Evolutionary conservation across 1,284 basidiomycete genomes (phyloP).

Genomic region (Takashimella tepidaria): DNA sequence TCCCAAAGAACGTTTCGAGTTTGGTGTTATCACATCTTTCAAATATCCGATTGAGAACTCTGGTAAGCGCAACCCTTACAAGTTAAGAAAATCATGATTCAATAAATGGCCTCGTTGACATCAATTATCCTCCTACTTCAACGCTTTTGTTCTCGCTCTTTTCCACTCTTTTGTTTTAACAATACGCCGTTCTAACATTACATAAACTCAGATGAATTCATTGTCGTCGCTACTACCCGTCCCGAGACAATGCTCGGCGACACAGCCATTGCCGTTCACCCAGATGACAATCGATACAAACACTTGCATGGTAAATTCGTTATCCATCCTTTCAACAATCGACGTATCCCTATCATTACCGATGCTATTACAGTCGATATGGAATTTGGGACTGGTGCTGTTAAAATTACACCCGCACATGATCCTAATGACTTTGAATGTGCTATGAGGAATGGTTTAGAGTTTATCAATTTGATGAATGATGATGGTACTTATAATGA

Average conservation of each 20-base stretch:
- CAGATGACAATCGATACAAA: conserved; percentile 88
- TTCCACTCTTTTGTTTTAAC: no score
- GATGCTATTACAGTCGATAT: conserved; percentile 87
- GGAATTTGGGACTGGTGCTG: conserved; percentile 95
- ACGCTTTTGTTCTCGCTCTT: no score
- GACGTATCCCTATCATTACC: conserved; percentile 82
- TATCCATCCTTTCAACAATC: conserved; percentile 82
- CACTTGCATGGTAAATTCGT: conserved; percentile 94
- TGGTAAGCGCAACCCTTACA: conserved; percentile 52
- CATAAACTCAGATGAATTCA: conserved; percentile 73
- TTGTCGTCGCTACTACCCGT: conserved; percentile 94
- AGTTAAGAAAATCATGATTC: no score
- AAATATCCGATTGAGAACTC: conserved; percentile 86
- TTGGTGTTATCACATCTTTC: conserved; percentile 94
- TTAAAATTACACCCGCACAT: conserved; percentile 99
- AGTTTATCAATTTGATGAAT: conserved; percentile 93
- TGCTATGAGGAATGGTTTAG: conserved; percentile 78
- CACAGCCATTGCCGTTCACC: conserved; percentile 95
- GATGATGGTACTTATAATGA: conserved; percentile 96
- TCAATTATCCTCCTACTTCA: no score
- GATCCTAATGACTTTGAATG: conserved; percentile 98
- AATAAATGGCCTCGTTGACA: no score
- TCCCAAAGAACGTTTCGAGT: conserved; percentile 89
- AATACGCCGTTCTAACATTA: no score
- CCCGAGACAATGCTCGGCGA: conserved; percentile 99